Evolutionary conservation across 2,329 filamentous ascomycete genomes (phyloP), one percentile per base, ranked within the genome.

Genomic region (Fusarium euwallaceae): DNA sequence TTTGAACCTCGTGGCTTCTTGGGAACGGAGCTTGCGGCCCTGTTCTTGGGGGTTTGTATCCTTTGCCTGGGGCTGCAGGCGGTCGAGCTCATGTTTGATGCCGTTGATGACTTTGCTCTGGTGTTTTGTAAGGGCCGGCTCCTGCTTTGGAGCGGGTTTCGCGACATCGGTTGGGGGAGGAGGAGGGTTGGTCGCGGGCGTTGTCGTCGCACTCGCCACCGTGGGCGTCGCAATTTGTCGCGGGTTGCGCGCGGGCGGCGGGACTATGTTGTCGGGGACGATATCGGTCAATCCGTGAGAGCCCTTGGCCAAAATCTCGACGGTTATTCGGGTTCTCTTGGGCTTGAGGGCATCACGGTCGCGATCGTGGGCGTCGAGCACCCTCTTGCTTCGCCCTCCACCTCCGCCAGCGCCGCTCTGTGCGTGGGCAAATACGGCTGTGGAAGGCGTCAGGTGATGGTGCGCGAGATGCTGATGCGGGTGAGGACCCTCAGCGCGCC

Each of bases 1-100:
- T 87, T 97, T 98, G 84, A 95, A 92, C 77, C 94, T 89, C 61
- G 92, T 92, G 12, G 93, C 93, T 78, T 97, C 95, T 79, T 97
- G 94, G 62, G 95, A 97, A 72, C 96, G 91, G 81, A 98, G 86
- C 81, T 95, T 96, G 79, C 89, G 88, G 74, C 95, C 93, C 76
- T 94, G 92, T 70, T 91, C 86, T 73, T 85, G 84, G 27, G 83
- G 83, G 76, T 85, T 84, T 39, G 83, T 83, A 75, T 87, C 86
- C 45, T 83, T 81, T 29, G 82, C 78, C 60, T 80, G 83, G 39
- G 88, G 87, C 78, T 91, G 88, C 75, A 92, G 81, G 59, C 86
- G 83, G 77, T 89, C 87, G 75, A 91, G 82, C 81, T 92, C 90
- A 79, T 91, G 89, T 78, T 87, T 88, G 71, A 91, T 88, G 74